These are phyloP conservation scores for Saccharum hybrid DNA, from an alignment of 202 grass and related monocot species.

Conservation along the genomic window DNA sequence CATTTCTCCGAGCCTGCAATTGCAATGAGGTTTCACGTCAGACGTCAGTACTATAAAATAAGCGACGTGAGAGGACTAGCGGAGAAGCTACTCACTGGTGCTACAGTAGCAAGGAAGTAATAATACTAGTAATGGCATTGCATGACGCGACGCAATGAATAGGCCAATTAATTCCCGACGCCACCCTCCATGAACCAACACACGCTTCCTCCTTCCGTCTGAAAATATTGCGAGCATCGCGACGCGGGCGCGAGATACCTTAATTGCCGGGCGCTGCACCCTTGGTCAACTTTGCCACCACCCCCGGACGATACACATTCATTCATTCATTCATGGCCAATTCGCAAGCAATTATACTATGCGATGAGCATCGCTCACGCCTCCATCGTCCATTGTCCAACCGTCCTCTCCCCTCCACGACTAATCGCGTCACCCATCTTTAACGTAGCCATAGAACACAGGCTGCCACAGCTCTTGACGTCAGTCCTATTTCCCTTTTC, in stretches of 20 bases:
- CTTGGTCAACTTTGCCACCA: slow-evolving; percentile 61
- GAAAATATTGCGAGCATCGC: slow-evolving; percentile 12
- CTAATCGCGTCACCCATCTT: slow-evolving; percentile 10
- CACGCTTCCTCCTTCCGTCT: background rate
- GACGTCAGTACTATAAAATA: background rate
- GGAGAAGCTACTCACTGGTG: background rate
- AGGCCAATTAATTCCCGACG: slow-evolving; percentile 37
- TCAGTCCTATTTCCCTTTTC: background rate
- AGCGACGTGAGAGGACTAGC: background rate
- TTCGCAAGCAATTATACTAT: background rate
- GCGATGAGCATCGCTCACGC: background rate
- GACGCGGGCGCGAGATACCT: slow-evolving; percentile 26
- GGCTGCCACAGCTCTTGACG: background rate
- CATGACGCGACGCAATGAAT: slow-evolving; percentile 54
- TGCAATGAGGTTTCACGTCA: background rate
- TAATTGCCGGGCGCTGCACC: slow-evolving; percentile 35
- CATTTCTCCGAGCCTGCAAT: background rate
- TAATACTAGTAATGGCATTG: background rate
- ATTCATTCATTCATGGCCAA: background rate
- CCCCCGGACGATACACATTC: background rate
- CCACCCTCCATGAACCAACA: slow-evolving; percentile 1
- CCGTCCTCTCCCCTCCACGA: background rate
- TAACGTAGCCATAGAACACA: background rate
- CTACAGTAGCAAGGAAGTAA: too few relatives aligned
- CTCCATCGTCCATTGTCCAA: background rate